These are phyloP conservation scores for Skeletonema potamos DNA, from an alignment of 108 stramenopile species.

Conservation along the genomic window DNA sequence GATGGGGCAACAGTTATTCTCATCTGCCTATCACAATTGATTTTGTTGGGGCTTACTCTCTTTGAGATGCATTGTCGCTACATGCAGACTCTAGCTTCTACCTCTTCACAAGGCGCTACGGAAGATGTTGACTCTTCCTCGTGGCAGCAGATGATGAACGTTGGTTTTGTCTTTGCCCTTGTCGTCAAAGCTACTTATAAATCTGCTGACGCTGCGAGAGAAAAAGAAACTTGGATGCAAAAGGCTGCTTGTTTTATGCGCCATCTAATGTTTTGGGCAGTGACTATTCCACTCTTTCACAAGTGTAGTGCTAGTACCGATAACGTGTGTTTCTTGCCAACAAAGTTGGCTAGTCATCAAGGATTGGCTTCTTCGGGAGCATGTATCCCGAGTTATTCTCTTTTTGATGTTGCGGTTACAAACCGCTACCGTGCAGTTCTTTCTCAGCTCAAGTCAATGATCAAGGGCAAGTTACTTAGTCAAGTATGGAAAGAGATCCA, in stretches of 20 bases:
- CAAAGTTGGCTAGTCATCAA: conserved; percentile 12
- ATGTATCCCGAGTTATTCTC: conserved; percentile 29
- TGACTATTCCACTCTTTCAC: conserved; percentile 21
- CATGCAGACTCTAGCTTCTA: neutral
- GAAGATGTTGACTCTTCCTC: neutral
- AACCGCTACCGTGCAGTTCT: conserved; percentile 5
- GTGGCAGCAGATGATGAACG: conserved; percentile 6
- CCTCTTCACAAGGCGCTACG: neutral
- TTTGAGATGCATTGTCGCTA: conserved; percentile 14
- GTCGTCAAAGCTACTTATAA: neutral
- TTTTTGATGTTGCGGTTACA: conserved; percentile 8
- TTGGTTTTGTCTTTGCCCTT: conserved; percentile 4
- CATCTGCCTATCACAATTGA: neutral
- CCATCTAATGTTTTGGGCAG: conserved; percentile 1
- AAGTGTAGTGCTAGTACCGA: conserved; percentile 2
- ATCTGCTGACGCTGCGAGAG: neutral
- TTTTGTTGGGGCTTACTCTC: neutral
- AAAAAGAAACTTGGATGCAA: neutral
- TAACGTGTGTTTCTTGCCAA: neutral
- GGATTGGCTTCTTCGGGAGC: neutral
- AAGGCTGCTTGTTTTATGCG: neutral
- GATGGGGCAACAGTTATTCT: neutral
- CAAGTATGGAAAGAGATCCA: conserved; percentile 19
- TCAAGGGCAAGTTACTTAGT: conserved; percentile 25
- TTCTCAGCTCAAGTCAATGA: conserved; percentile 1